A percentile compares a stretch with the other conserved stretches of the same genome.
phyloP scores from a whole-genome alignment of 1,284 basidiomycete species.

The Meira miltonrushii region DNA sequence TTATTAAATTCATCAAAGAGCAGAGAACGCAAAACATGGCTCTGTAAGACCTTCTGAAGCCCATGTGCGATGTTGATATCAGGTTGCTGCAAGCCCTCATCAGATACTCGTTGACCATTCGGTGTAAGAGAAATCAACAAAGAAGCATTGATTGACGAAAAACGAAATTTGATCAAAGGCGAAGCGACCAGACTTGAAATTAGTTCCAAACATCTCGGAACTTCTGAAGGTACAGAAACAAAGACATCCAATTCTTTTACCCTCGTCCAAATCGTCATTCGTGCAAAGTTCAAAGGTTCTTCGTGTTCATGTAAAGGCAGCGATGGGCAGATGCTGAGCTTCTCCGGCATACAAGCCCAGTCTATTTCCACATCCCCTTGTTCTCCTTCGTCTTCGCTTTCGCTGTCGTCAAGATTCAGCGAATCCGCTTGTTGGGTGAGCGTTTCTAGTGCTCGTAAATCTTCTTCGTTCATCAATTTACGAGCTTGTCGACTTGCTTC shows the following conservation, averaged over 20 bases:
- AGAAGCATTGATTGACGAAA: slow-evolving; percentile 37
- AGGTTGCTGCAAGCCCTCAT: neutral
- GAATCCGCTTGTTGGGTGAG: no score
- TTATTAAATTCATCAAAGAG: slow-evolving; percentile 10
- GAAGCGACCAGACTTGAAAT: slow-evolving; percentile 28
- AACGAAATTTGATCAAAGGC: slow-evolving; percentile 34
- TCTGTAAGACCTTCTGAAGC: neutral
- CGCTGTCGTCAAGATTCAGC: no score
- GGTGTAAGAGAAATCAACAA: slow-evolving; percentile 35
- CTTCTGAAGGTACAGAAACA: slow-evolving; percentile 32
- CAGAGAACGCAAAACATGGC: neutral
- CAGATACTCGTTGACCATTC: slow-evolving; percentile 1
- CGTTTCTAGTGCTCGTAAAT: no score
- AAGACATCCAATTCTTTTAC: slow-evolving; percentile 11
- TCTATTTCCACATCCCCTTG: neutral
- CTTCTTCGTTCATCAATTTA: slow-evolving; percentile 20
- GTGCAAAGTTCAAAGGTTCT: slow-evolving; percentile 7
- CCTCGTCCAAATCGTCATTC: slow-evolving; percentile 5
- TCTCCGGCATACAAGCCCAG: slow-evolving; percentile 8
- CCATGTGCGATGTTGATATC: slow-evolving; percentile 5
- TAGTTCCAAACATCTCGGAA: slow-evolving; percentile 28
- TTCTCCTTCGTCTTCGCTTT: no score
- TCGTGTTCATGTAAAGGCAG: slow-evolving; percentile 7
- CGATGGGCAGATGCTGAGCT: slow-evolving; percentile 1
- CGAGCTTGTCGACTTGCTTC: slow-evolving; percentile 10